Evolutionary conservation across 2,329 filamentous ascomycete genomes (phyloP), one percentile per base, ranked within the genome.

Genomic region (Xylaria sp.): DNA sequence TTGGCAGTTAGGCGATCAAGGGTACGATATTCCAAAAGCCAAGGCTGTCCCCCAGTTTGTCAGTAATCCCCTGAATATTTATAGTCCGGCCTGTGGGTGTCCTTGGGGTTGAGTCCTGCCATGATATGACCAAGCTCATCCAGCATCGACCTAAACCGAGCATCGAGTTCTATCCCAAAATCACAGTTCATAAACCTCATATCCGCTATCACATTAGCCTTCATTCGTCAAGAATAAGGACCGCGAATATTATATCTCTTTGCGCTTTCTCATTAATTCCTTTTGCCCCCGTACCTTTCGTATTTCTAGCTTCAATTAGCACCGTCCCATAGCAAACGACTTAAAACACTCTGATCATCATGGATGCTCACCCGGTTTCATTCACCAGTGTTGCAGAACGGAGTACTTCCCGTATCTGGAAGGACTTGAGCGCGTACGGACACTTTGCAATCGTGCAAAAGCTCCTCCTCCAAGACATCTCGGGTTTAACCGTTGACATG

Each of bases 291-390:
- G 46, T 18, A 15, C n/a, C 20, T n/a, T 18, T 32, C 20, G 34
- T 37, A 10, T 6, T 52, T 52, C 52, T 50, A 20, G 9, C n/a
- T 23, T 28, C 13, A 65, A 56, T 5, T 34, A 12, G 57, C 13
- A 64, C 23, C 25, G 7, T 20, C 25, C 10, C n/a, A n/a, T 55
- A 8, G 23, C 20, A 62, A 61, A n/a, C 50, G 50, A 52, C 12
- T 28, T 23, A 7, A 62, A 23, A 63, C 9, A 50, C 48, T 15
- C 51, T 15, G 61, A 71, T 58, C 52, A 87, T 18, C 48, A 74
- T 87, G 85, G 85, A 87, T 79, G 83, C 84, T 83, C 84, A 86
- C 79, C 83, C 83, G 34, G 81, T 86, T 74, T 86, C 82, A 46
- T 83, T 79, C 75, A 83, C 81, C 72, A 86, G 83, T 75, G 77